Percentiles rank a stretch among this genome's conserved stretches.
These are phyloP conservation scores for Pythium apleroticum DNA, from an alignment of 352 stramenopile species.

Conservation along the genomic window DNA sequence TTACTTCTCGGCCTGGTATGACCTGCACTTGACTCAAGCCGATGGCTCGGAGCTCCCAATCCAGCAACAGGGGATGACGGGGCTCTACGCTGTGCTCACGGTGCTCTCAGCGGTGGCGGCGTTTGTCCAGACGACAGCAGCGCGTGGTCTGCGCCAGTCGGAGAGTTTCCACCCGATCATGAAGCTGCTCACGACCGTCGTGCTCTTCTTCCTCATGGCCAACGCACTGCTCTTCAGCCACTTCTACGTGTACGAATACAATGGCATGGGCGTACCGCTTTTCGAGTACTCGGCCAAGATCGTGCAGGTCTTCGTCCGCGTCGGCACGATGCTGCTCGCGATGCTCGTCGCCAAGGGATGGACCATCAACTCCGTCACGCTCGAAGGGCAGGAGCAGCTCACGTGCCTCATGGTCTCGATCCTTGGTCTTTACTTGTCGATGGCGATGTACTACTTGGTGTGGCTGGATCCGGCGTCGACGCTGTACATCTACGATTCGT, in stretches of 20 bases:
- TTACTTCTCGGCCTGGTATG: slow-evolving; percentile 80
- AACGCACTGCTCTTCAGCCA: slow-evolving; percentile 62
- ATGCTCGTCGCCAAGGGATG: slow-evolving; percentile 80
- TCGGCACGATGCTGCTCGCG: slow-evolving; percentile 66
- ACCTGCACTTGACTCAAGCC: slow-evolving; percentile 72
- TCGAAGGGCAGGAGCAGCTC: slow-evolving; percentile 67
- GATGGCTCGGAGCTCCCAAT: slow-evolving; percentile 67
- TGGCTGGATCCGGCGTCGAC: slow-evolving; percentile 77
- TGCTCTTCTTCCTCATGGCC: slow-evolving; percentile 60
- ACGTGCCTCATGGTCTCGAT: slow-evolving; percentile 63
- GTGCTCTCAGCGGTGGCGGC: slow-evolving; percentile 37
- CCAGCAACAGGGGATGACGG: slow-evolving; percentile 55
- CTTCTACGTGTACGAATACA: slow-evolving; percentile 59
- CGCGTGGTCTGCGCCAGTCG: slow-evolving; percentile 41
- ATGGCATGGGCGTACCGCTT: slow-evolving; percentile 66
- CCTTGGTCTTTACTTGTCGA: slow-evolving; percentile 66
- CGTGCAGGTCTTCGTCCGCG: slow-evolving; percentile 63
- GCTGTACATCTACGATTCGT: slow-evolving; percentile 84
- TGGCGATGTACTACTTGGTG: slow-evolving; percentile 83
- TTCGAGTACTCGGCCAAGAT: slow-evolving; percentile 74
- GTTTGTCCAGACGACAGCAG: slow-evolving; percentile 45
- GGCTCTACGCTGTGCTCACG: slow-evolving; percentile 55
- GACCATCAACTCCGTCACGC: slow-evolving; percentile 70
- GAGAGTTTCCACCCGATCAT: slow-evolving; percentile 84
- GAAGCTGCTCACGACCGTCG: slow-evolving; percentile 62